Base-by-base conservation (phyloP, 768 basidiomycete species). In the Ramaria rubella region DNA sequence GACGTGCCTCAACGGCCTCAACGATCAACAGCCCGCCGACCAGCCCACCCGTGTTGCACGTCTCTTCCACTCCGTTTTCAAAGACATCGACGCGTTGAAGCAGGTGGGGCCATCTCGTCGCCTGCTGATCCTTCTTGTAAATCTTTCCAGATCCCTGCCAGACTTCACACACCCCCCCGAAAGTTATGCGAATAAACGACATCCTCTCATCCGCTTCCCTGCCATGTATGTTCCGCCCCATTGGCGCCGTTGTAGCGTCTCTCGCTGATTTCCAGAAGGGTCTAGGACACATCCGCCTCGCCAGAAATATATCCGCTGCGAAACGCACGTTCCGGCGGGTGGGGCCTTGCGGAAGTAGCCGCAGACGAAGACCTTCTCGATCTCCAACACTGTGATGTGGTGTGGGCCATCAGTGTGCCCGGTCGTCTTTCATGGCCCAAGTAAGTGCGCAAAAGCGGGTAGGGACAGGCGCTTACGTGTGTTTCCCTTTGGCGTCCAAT, bases 321-420 rank as follows among this genome's bases (percentile, higher is more conserved):
- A 42, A 67, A 72, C 33, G 75, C 73, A 1, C 64, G 63, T 42
- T 81, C 78, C 55, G 87, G 86, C 26, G 90, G 89, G n/a, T 91
- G 90, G 90, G 89, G 87, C 5, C 69, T 87, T 24, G 68, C 62
- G 49, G 77, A 73, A 19, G 65, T 61, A 49, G 67, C 61, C 46
- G 60, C 59, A 55, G 46, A 59, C 19, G 45, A 61, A 11, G 65
- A 69, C 24, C 67, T 68, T 42, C 57, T 61, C 24, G 61, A 66
- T 19, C 60, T 81, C 21, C 40, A 71, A 27, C 66, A 78, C 62
- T 79, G 81, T 65, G 76, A 69, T 19, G 72, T 82, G 19, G 52
- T 89, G 8, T 93, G 90, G 90, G 85, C 82, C 1, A 81, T 87
- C 27, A 82, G 76, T 56, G 77, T 92, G 6, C 90, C 90, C 2